phyloP scores from a whole-genome alignment of 495 filamentous ascomycete genomes.

The Rusavskia elegans region DNA sequence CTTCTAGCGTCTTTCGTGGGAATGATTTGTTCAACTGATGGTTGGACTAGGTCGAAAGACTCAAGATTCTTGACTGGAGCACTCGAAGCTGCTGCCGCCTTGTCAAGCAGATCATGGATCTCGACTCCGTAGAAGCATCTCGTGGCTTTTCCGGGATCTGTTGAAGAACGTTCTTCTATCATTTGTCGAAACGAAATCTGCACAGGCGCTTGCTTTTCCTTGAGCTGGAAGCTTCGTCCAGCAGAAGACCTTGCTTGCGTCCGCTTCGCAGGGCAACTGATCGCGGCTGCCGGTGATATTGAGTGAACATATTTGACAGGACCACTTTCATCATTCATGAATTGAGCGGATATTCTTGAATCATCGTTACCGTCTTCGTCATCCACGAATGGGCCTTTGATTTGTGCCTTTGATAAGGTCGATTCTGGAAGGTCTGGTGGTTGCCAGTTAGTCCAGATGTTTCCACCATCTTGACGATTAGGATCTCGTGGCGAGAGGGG shows the following conservation, averaged over 20 bases:
- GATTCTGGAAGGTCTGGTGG: not conserved
- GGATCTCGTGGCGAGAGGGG: not conserved
- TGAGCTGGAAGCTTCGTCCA: constrained; percentile 43
- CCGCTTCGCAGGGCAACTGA: not conserved
- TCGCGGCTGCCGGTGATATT: not conserved
- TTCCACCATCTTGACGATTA: not conserved
- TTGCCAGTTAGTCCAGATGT: not conserved
- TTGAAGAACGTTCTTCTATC: constrained; percentile 51
- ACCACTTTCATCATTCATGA: not conserved
- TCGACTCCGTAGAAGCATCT: constrained; percentile 84
- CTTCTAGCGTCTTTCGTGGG: constrained; percentile 24
- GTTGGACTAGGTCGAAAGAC: not conserved
- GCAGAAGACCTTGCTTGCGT: constrained; percentile 44
- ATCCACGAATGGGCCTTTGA: constrained; percentile 30
- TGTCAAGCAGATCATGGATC: constrained; percentile 65
- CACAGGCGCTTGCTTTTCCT: constrained; percentile 28
- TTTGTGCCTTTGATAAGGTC: constrained; percentile 16
- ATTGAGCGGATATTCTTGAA: not conserved
- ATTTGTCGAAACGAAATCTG: constrained; percentile 48
- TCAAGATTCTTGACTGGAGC: constrained; percentile 15
- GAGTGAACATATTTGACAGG: not conserved
- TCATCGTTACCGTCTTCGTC: constrained; percentile 21
- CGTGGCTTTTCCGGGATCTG: constrained; percentile 53
- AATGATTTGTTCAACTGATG: constrained; percentile 21
- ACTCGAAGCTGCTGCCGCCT: constrained; percentile 26